Conservation (phyloP, 345 rosid species). For the Cardamine occulta region DNA sequence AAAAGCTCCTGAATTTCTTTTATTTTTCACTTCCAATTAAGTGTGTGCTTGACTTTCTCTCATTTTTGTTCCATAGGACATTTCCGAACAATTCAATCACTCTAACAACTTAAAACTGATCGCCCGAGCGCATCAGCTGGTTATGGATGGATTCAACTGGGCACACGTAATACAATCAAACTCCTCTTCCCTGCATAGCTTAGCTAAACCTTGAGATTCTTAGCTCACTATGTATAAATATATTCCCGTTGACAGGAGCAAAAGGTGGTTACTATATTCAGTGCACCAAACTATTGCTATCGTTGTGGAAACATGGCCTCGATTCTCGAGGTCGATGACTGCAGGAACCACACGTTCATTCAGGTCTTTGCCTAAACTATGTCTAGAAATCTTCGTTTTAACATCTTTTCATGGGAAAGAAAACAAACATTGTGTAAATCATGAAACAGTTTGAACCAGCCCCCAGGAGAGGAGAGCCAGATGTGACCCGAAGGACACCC, state of each 20-base stretch:
- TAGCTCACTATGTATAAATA: conserved; percentile 4
- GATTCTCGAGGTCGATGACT: conserved; percentile 94
- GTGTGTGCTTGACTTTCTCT: conserved; percentile 14
- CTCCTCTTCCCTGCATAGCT: not conserved
- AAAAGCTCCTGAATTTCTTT: conserved; percentile 15
- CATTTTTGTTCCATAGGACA: conserved; percentile 57
- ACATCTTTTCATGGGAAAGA: not conserved
- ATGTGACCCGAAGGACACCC: conserved; percentile 95
- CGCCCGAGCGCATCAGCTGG: conserved; percentile 98
- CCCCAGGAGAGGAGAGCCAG: conserved; percentile 98
- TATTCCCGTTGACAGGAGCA: conserved; percentile 70
- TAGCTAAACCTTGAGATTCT: conserved; percentile 13
- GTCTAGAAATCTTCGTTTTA: not conserved
- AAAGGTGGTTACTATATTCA: conserved; percentile 97
- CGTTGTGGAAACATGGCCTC: conserved; percentile 99
- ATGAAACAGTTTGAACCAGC: conserved; percentile 92
- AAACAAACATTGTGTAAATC: conserved; percentile 7
- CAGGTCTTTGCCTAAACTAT: conserved; percentile 61
- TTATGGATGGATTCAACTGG: conserved; percentile 99
- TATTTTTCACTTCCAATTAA: not conserved
- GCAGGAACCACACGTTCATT: conserved; percentile 85
- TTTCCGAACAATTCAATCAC: conserved; percentile 97
- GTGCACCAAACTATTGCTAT: conserved; percentile 97
- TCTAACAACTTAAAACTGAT: conserved; percentile 85
- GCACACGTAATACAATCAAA: conserved; percentile 70